Evolutionary conservation across 2,329 filamentous ascomycete genomes (phyloP).

Genomic region (Boeremia exigua): DNA sequence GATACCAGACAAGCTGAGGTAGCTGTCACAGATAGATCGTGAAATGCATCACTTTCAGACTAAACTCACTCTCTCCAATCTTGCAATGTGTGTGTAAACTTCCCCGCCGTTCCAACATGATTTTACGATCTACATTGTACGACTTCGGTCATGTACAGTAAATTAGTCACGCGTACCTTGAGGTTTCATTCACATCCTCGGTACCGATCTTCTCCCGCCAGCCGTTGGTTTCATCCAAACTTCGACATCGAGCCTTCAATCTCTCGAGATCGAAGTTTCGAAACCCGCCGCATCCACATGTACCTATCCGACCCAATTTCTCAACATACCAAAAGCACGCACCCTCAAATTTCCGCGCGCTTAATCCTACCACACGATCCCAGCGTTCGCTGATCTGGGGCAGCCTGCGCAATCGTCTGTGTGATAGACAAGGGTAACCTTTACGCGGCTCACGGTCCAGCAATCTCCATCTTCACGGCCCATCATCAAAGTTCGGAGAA

Average conservation of each 20-base stretch:
- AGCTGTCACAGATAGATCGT: slow-evolving; percentile 4
- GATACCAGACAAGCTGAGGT: slow-evolving; percentile 12
- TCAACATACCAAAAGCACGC: background rate
- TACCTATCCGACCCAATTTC: background rate
- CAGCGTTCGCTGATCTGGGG: slow-evolving; percentile 10
- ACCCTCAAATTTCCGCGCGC: slow-evolving; percentile 6
- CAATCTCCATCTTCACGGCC: background rate
- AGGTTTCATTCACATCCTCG: slow-evolving; percentile 10
- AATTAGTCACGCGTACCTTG: background rate
- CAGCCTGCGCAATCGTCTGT: background rate
- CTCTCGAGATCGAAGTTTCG: background rate
- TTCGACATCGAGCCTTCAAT: slow-evolving; percentile 5
- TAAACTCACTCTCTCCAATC: background rate
- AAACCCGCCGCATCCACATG: background rate
- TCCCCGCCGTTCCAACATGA: background rate
- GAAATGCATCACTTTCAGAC: background rate
- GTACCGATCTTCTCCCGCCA: slow-evolving; percentile 1
- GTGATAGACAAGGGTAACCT: background rate
- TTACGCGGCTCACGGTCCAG: background rate
- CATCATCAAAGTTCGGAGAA: slow-evolving; percentile 4
- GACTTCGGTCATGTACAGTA: background rate
- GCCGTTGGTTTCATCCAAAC: slow-evolving; percentile 1
- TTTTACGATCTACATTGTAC: background rate
- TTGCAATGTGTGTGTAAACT: background rate
- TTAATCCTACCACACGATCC: slow-evolving; percentile 8